These are phyloP conservation scores for Mucor sp. DNA, from an alignment of 371 early-diverging fungal species.

Conservation along the genomic window DNA sequence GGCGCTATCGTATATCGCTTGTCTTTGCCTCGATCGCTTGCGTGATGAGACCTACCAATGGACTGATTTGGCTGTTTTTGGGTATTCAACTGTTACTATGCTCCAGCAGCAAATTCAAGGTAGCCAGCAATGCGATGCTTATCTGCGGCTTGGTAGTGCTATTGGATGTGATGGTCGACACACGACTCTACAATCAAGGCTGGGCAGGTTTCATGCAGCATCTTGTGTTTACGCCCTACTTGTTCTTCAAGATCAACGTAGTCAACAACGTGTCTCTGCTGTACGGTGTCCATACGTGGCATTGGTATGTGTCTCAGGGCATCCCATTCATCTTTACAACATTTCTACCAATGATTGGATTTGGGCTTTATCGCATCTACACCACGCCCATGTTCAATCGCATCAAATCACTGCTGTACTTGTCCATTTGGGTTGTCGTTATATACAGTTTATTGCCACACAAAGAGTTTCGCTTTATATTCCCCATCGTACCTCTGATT, in stretches of 20 bases:
- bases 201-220: not conserved
- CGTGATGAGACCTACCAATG: slow-evolving; percentile 86
- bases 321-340: slow-evolving; percentile 78
- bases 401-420: slow-evolving; percentile 19
- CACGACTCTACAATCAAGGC: slow-evolving; percentile 27
- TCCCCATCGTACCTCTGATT: slow-evolving; percentile 80
- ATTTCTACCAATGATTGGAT: slow-evolving; percentile 61
- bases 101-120: slow-evolving; percentile 9
- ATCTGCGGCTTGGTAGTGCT: slow-evolving; percentile 41
- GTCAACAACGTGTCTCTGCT: slow-evolving; percentile 74
- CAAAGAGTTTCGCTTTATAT: slow-evolving; percentile 94
- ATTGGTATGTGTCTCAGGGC: slow-evolving; percentile 88
- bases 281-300: slow-evolving; percentile 89
- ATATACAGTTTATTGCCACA: slow-evolving; percentile 82
- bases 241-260: slow-evolving; percentile 84
- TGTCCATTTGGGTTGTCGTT: slow-evolving; percentile 50
- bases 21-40: slow-evolving; percentile 75
- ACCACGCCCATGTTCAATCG: slow-evolving; percentile 8
- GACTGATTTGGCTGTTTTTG: slow-evolving; percentile 77
- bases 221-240: slow-evolving; percentile 66
- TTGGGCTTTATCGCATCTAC: slow-evolving; percentile 16
- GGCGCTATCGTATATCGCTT: slow-evolving; percentile 54
- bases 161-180: slow-evolving; percentile 63
- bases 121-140: slow-evolving; percentile 33
- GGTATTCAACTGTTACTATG: slow-evolving; percentile 55